Evolutionary conservation across 768 basidiomycete species (phyloP).

Genomic region (Hebeloma cylindrosporum): DNA sequence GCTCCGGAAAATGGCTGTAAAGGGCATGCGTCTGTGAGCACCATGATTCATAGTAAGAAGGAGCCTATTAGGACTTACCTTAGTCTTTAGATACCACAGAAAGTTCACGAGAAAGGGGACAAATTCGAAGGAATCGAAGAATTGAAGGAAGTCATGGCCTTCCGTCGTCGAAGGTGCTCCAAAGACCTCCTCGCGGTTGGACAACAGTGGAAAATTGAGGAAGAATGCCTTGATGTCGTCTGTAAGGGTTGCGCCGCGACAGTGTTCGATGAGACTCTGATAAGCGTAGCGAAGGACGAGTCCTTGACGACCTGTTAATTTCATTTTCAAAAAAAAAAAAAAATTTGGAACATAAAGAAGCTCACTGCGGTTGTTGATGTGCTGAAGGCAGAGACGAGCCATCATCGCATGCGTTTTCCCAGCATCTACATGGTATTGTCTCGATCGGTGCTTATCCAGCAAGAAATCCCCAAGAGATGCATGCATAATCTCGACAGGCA

Average conservation of each 20-base stretch:
- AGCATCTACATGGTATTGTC: constrained; percentile 1
- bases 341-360: not conserved
- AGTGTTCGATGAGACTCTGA: too few relatives aligned
- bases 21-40: not conserved
- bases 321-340: not conserved
- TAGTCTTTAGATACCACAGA: too few relatives aligned
- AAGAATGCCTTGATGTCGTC: too few relatives aligned
- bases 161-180: too few relatives aligned
- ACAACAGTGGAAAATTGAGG: too few relatives aligned
- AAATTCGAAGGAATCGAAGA: too few relatives aligned
- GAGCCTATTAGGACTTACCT: constrained; percentile 1
- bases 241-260: too few relatives aligned
- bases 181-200: too few relatives aligned
- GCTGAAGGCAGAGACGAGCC: constrained; percentile 5
- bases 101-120: too few relatives aligned
- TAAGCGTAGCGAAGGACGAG: too few relatives aligned
- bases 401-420: constrained; percentile 5
- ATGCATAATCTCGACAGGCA: constrained; percentile 9
- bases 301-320: not conserved
- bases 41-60: not conserved
- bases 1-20: constrained; percentile 4
- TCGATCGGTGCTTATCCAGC: constrained; percentile 7
- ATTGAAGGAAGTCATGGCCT: too few relatives aligned
- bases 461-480: constrained; percentile 12
- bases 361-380: constrained; percentile 7